phyloP scores from a whole-genome alignment of 2,329 filamentous ascomycete genomes.

The Thielaviopsis cerberus region DNA sequence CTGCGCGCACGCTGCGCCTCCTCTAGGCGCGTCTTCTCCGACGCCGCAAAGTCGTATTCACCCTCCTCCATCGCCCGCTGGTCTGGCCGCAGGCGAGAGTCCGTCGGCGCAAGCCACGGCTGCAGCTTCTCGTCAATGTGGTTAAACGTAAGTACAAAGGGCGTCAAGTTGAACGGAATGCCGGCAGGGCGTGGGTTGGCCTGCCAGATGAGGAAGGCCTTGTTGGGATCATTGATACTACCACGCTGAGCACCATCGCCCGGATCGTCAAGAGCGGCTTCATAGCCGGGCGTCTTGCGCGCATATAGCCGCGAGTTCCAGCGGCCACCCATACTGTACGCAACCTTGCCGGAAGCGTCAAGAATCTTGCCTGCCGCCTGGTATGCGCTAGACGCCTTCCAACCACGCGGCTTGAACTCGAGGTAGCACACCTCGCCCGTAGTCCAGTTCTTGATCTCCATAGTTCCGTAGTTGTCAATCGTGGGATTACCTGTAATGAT shows the following conservation, averaged over 20 bases:
- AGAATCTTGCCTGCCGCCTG: conserved; percentile 74
- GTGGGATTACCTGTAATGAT: conserved; percentile 94
- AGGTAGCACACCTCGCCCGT: conserved; percentile 79
- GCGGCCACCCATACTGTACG: conserved; percentile 76
- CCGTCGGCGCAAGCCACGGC: conserved; percentile 69
- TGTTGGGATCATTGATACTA: conserved; percentile 44
- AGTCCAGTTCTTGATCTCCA: conserved; percentile 95
- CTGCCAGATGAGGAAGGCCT: conserved; percentile 87
- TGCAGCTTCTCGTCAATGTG: conserved; percentile 68
- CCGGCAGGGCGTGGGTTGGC: conserved; percentile 60
- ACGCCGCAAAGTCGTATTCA: conserved; percentile 82
- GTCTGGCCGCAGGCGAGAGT: conserved; percentile 81
- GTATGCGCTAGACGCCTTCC: conserved; percentile 85
- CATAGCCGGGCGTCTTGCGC: conserved; percentile 76
- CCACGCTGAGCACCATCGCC: conserved; percentile 27
- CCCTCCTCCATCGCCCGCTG: conserved; percentile 97
- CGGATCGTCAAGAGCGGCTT: conserved; percentile 49
- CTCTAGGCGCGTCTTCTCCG: conserved; percentile 86
- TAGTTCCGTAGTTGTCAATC: conserved; percentile 92
- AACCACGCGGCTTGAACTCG: conserved; percentile 88
- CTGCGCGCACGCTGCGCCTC: conserved; percentile 71
- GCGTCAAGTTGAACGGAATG: conserved; percentile 92
- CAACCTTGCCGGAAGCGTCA: conserved; percentile 58
- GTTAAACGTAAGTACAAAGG: conserved; percentile 88
- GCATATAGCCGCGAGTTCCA: conserved; percentile 98